Conservation (phyloP, 331 rosid species). For the Saraca asoca region DNA sequence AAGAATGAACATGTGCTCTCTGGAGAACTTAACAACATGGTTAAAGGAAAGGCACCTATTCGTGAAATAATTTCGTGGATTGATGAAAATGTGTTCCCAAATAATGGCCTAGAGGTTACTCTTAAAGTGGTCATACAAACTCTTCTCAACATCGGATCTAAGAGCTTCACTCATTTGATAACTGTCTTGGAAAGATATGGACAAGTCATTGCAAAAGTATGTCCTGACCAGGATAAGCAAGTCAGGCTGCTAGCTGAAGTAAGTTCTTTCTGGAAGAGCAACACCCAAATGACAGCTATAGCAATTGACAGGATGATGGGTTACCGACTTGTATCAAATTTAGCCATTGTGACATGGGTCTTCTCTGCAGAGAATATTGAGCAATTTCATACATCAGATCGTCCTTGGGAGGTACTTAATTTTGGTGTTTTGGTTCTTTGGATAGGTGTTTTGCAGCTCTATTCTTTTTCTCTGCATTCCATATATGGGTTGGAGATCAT, state of each 20-base stretch:
- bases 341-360: constrained; percentile 95
- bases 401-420: constrained; percentile 91
- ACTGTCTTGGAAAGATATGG: constrained; percentile 95
- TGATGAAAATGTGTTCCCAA: constrained; percentile 72
- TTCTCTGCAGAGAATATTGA: constrained; percentile 80
- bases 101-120: constrained; percentile 76
- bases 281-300: constrained; percentile 92
- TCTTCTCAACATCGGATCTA: constrained; percentile 89
- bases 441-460: constrained; percentile 15
- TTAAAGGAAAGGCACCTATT: constrained; percentile 76
- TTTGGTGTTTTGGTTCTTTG: no score
- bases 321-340: constrained; percentile 85
- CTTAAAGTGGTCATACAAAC: constrained; percentile 82
- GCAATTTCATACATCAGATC: constrained; percentile 86
- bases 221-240: constrained; percentile 86
- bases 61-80: constrained; percentile 88
- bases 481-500: no score
- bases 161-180: constrained; percentile 96
- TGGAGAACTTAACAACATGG: constrained; percentile 75
- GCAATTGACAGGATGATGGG: constrained; percentile 99
- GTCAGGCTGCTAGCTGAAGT: constrained; percentile 85
- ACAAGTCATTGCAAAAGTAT: constrained; percentile 77
- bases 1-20: constrained; percentile 64
- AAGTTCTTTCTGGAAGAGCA: constrained; percentile 83
- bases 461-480: background rate